Base-by-base conservation (phyloP, 2,329 filamentous ascomycete species). In the Fusarium sp. region DNA sequence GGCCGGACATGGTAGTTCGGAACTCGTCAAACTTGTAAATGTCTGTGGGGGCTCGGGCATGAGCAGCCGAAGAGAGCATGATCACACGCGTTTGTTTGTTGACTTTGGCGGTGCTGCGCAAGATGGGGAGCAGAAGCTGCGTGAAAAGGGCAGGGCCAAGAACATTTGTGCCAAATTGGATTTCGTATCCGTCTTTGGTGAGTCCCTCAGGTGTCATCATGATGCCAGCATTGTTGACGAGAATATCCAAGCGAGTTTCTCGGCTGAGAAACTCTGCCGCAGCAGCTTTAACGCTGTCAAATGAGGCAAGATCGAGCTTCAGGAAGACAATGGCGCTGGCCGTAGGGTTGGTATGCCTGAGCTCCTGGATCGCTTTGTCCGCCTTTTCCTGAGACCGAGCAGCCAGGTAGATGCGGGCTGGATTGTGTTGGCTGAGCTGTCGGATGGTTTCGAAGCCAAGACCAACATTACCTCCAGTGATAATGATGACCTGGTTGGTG, bases 161-260 rank as follows among this genome's bases (percentile, higher is more conserved):
- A 47, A 71, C 70, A 29, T 74, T 74, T 1, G 69, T 72, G 22
- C 71, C 71, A 4, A 74, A 74, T 31, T 74, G 69, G 8, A 69
- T 69, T 40, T 74, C 71, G 20, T 74, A 74, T 3, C 69, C 71
- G 8, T 71, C 66, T n/a, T 62, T 52, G 3, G 71, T 66, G 20
- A 74, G 66, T 2, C 69, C 69, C 14, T 68, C 62, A 1, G 63
- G 58, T 2, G 54, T 66, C 63, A 71, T 72, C 56, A 71, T 69
- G 13, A 74, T 63, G 16, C 71, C 65, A 6, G 70, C 70, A 62
- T 73, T 73, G 29, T 70, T 67, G 45, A 67, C 29, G 13, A 72
- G 54, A 22, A 73, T 70, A 11, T 73, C 70, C 3, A 73, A 65
- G 5, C 70, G 70, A 6, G 60, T 38, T 35, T 68, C 70, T 31